Conservation (phyloP, 2,329 filamentous ascomycete species). For the Teratosphaeria gauchensis region DNA sequence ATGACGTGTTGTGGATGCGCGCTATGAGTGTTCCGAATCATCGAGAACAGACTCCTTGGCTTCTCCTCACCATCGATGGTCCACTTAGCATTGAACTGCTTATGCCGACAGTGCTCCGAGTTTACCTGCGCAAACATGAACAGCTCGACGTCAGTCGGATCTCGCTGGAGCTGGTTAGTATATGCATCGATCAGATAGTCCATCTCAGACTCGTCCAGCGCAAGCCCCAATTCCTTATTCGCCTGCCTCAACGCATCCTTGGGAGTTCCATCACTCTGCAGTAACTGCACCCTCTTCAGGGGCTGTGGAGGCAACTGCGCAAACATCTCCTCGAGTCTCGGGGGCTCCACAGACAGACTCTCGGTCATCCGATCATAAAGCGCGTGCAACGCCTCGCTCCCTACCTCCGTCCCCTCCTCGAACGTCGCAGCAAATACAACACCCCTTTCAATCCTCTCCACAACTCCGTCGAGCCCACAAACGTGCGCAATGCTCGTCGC, state of each 20-base stretch:
- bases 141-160: conserved; percentile 81
- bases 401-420: conserved; percentile 39
- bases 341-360: conserved; percentile 56
- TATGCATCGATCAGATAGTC: conserved; percentile 87
- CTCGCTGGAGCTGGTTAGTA: conserved; percentile 51
- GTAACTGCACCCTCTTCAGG: conserved; percentile 64
- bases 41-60: conserved; percentile 74
- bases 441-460: conserved; percentile 76
- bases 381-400: conserved; percentile 55
- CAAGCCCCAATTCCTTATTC: conserved; percentile 75
- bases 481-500: conserved; percentile 90
- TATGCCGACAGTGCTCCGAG: conserved; percentile 82
- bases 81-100: conserved; percentile 96
- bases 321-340: conserved; percentile 69
- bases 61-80: conserved; percentile 80
- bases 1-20: conserved; percentile 70
- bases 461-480: conserved; percentile 65
- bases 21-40: conserved; percentile 92
- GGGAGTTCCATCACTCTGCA: conserved; percentile 42
- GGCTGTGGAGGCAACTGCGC: conserved; percentile 55
- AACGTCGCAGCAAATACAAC: conserved; percentile 62
- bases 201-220: conserved; percentile 80
- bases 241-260: conserved; percentile 67
- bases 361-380: conserved; percentile 96
- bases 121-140: conserved; percentile 99